Percentiles rank a stretch among this genome's conserved stretches.
phyloP scores from a whole-genome alignment of 1,139 yeast genomes.

The Candida labiduridarum region DNA sequence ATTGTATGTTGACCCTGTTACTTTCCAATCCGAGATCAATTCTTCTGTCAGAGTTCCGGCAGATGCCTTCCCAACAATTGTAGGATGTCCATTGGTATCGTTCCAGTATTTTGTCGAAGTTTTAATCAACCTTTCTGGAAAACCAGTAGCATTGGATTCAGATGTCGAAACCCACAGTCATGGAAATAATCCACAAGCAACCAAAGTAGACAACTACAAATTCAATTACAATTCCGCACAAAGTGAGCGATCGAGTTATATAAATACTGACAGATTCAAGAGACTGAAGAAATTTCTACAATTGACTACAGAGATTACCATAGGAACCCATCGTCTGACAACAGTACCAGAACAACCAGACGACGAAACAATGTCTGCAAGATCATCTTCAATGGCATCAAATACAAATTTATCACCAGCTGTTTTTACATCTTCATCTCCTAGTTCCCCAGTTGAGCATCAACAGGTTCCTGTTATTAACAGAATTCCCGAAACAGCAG shows the following conservation, averaged over 20 bases:
- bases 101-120: conserved; percentile 88
- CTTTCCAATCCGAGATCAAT: conserved; percentile 58
- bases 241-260: conserved; percentile 49
- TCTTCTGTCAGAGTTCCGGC: conserved; percentile 75
- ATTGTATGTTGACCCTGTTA: conserved; percentile 71
- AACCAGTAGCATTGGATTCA: conserved; percentile 38
- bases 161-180: conserved; percentile 19
- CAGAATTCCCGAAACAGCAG: conserved; percentile 20
- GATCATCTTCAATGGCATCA: conserved; percentile 23
- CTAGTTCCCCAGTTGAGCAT: conserved; percentile 3
- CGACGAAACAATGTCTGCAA: conserved; percentile 20
- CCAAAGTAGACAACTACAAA: conserved; percentile 23
- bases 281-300: conserved; percentile 76
- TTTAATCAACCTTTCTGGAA: conserved; percentile 64
- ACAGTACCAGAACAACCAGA: conserved; percentile 10
- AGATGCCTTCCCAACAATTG: conserved; percentile 84
- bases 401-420: conserved; percentile 20
- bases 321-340: conserved; percentile 70
- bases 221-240: conserved; percentile 32
- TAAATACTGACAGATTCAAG: conserved; percentile 78
- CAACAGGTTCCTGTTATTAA: conserved; percentile 12
- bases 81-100: conserved; percentile 70
- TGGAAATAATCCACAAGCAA: conserved; percentile 11
- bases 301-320: conserved; percentile 72
- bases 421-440: conserved; percentile 9